phyloP scores from a whole-genome alignment of 441 rosid genomes.

The Populus tomentosa region DNA sequence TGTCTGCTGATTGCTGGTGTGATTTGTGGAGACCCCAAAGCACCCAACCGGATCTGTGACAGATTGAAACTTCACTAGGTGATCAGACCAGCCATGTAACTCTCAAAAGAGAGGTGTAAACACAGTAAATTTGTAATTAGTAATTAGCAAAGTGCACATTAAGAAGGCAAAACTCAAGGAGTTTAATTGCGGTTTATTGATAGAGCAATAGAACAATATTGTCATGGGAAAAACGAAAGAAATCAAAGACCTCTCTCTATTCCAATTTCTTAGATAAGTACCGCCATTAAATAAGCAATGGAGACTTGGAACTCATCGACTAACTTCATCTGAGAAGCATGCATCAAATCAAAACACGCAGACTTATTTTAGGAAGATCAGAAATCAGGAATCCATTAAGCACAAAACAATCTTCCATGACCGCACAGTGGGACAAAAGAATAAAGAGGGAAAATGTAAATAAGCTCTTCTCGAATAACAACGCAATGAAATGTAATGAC shows the following conservation, averaged over 20 bases:
- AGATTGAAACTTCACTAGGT: constrained; percentile 14
- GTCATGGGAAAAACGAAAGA: background rate
- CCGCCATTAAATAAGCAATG: background rate
- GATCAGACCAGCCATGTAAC: constrained; percentile 9
- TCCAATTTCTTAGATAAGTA: background rate
- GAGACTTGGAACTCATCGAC: background rate
- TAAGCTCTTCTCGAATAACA: background rate
- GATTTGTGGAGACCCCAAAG: constrained; percentile 36
- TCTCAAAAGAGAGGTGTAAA: background rate
- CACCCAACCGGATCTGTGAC: constrained; percentile 39
- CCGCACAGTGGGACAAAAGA: background rate
- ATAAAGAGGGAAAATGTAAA: background rate
- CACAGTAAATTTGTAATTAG: background rate
- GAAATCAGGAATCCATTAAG: background rate
- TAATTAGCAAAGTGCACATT: background rate
- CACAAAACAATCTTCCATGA: background rate
- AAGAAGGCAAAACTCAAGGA: background rate
- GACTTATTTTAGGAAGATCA: background rate
- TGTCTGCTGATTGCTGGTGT: constrained; percentile 34
- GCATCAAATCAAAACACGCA: background rate
- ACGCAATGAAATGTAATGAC: background rate
- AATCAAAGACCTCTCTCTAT: background rate
- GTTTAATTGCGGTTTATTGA: background rate
- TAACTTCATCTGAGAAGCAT: background rate
- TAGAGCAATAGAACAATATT: background rate